These are phyloP conservation scores for Coniochaeta sp. DNA, from an alignment of 2,329 filamentous ascomycete species.

Conservation along the genomic window DNA sequence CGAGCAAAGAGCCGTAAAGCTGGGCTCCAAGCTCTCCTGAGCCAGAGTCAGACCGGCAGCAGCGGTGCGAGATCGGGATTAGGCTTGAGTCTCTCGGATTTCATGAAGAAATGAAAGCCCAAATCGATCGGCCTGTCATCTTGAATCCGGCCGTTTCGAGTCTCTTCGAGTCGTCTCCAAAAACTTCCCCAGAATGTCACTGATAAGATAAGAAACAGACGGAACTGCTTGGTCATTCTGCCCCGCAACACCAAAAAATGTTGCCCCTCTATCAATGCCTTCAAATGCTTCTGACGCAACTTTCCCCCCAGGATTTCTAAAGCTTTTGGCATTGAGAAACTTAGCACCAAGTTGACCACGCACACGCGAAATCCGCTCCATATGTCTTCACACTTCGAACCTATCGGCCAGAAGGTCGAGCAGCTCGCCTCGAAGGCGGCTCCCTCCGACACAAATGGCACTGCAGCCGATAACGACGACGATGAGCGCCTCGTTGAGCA, in stretches of 20 bases:
- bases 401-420: constrained; percentile 55
- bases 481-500: constrained; percentile 54
- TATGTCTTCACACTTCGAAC: constrained; percentile 49
- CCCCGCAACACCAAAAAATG: neutral
- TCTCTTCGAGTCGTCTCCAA: constrained; percentile 1
- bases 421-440: constrained; percentile 32
- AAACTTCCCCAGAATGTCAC: neutral
- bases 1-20: constrained; percentile 58
- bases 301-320: constrained; percentile 28
- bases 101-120: constrained; percentile 33
- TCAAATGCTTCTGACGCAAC: neutral
- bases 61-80: constrained; percentile 23
- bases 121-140: neutral
- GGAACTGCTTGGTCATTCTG: neutral
- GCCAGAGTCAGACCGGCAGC: constrained; percentile 36
- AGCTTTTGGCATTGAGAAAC: neutral
- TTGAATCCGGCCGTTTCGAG: neutral
- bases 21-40: constrained; percentile 58
- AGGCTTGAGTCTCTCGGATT: constrained; percentile 47
- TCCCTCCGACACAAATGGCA: constrained; percentile 23
- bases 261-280: neutral
- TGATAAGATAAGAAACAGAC: neutral
- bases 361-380: constrained; percentile 22
- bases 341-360: constrained; percentile 6
- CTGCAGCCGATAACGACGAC: constrained; percentile 28